Evolutionary conservation across 208 protist genomes (phyloP).

Genomic region (Porcisia hertigi): DNA sequence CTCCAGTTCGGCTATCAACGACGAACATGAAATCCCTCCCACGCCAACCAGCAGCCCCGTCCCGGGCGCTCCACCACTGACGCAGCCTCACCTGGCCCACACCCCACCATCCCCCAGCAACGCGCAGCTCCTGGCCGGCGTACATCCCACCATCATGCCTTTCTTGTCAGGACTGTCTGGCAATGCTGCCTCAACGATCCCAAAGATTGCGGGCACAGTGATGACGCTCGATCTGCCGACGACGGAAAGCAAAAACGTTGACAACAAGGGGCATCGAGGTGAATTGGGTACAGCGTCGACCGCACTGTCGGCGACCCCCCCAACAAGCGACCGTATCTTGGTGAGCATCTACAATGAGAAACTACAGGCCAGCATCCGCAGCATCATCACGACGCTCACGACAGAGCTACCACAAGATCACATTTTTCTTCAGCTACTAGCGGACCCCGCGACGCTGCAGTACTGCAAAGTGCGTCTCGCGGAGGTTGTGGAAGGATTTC

Average conservation of each 20-base stretch:
- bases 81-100: background rate
- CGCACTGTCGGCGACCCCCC: background rate
- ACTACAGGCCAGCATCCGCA: slow-evolving; percentile 58
- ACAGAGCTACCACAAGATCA: slow-evolving; percentile 70
- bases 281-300: background rate
- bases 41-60: background rate
- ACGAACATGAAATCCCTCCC: background rate
- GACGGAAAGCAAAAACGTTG: background rate
- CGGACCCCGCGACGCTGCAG: slow-evolving; percentile 62
- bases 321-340: slow-evolving; percentile 36
- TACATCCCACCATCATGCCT: slow-evolving; percentile 3
- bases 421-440: slow-evolving; percentile 76
- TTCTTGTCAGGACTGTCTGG: background rate
- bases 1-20: background rate
- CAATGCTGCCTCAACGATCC: background rate
- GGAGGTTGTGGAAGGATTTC: slow-evolving; percentile 82
- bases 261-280: background rate
- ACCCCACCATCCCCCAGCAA: slow-evolving; percentile 9
- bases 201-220: background rate
- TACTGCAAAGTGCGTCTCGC: slow-evolving; percentile 74
- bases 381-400: slow-evolving; percentile 58
- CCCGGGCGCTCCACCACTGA: background rate
- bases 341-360: slow-evolving; percentile 73
- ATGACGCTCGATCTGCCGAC: background rate
- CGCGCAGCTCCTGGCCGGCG: slow-evolving; percentile 17